These are phyloP conservation scores for Quercus variabilis DNA, from an alignment of 306 rosid genomes.

Conservation along the genomic window DNA sequence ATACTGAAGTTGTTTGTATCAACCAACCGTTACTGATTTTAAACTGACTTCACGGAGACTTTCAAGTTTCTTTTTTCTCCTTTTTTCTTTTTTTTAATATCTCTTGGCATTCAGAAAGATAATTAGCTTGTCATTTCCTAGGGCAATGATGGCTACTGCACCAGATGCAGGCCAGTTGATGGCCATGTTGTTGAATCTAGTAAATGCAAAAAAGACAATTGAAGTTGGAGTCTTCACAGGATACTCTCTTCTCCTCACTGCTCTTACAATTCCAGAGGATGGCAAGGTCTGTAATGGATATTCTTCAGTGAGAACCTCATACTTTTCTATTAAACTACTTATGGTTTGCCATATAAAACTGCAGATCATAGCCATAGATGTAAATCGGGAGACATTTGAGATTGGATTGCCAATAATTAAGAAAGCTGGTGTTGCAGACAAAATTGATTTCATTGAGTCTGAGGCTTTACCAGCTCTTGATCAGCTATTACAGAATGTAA, in stretches of 20 bases:
- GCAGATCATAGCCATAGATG: constrained; percentile 59
- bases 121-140: not conserved
- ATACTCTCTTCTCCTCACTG: constrained; percentile 73
- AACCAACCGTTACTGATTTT: not conserved
- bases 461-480: constrained; percentile 53
- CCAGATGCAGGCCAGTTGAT: constrained; percentile 35
- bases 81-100: not conserved
- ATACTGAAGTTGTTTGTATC: not conserved
- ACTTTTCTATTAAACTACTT: not conserved
- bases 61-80: not conserved
- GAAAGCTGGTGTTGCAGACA: constrained; percentile 68
- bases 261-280: constrained; percentile 48
- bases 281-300: constrained; percentile 40
- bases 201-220: constrained; percentile 37
- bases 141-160: constrained; percentile 17
- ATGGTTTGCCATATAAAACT: not conserved
- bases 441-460: constrained; percentile 55
- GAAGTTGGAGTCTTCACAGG: constrained; percentile 64
- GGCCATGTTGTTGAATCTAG: constrained; percentile 28
- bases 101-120: not conserved
- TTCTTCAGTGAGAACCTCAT: not conserved
- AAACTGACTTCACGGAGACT: not conserved
- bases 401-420: constrained; percentile 52
- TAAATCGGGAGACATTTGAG: constrained; percentile 40
- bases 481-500: constrained; percentile 45